Percentiles rank a stretch among this genome's conserved stretches.
phyloP scores from a whole-genome alignment of 345 rosid species.

The Euphorbia lathyris region DNA sequence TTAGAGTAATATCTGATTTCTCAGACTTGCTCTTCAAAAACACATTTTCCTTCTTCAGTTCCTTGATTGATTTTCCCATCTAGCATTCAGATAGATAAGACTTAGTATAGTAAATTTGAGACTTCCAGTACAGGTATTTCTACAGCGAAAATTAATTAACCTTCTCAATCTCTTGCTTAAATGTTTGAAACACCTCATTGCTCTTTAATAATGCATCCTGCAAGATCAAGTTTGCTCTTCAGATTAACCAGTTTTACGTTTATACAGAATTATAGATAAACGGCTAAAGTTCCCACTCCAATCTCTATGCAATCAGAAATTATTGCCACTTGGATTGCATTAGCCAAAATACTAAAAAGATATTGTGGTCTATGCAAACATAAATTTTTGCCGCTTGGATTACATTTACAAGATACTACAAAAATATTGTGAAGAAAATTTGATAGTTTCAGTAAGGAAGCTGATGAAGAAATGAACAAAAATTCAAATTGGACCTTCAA shows the following conservation, averaged over 20 bases:
- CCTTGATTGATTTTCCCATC: slow-evolving; percentile 89
- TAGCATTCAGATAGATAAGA: slow-evolving; percentile 20
- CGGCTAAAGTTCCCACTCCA: neutral
- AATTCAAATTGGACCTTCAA: neutral
- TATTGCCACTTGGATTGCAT: neutral
- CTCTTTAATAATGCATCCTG: slow-evolving; percentile 94
- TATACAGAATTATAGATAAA: neutral
- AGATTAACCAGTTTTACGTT: neutral
- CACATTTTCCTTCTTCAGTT: slow-evolving; percentile 76
- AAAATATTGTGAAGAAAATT: no score
- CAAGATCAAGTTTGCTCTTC: slow-evolving; percentile 21
- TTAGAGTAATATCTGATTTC: slow-evolving; percentile 69
- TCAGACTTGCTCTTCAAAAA: slow-evolving; percentile 89
- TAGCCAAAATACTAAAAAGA: neutral
- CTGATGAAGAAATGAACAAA: no score
- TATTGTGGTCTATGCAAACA: neutral
- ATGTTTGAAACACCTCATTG: slow-evolving; percentile 91
- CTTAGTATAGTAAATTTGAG: slow-evolving; percentile 3
- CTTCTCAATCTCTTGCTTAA: slow-evolving; percentile 92
- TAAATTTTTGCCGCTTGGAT: neutral
- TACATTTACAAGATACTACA: no score
- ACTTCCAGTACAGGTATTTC: neutral
- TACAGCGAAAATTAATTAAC: slow-evolving; percentile 26
- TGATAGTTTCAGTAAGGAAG: no score
- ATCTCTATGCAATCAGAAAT: neutral